Evolutionary conservation across 2,329 filamentous ascomycete genomes (phyloP), one percentile per base, ranked within the genome.

Genomic region (Pseudogymnoascus sp.): DNA sequence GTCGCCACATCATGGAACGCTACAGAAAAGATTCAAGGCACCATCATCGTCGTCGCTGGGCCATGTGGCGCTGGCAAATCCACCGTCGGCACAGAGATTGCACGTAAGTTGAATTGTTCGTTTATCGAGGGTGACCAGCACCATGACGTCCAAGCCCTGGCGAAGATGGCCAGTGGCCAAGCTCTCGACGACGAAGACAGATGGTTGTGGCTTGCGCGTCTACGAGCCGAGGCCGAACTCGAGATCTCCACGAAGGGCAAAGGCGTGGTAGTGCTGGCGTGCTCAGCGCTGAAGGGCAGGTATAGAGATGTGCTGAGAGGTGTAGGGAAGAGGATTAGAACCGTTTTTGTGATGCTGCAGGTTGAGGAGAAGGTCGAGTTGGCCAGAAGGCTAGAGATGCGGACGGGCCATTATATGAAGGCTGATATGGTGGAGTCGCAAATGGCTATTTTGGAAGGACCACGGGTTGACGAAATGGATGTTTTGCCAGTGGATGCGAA

Each of bases 41-140:
- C 69, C 3, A 69, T 74, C 2, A 66, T 78, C 13, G 62, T 79
- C 4, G 66, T 78, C 14, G 73, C 75, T 4, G 77, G 78, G 0
- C 77, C 77, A 3, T 77, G 76, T 62, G 77, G 77, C 3, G 75
- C 74, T n/a, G 77, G 77, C 2, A 79, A 79, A 67, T 74, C 76
- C 0, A 79, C 76, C 0, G 62, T 79, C 0, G 75, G 73, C 1
- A 64, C 66, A n/a, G 66, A 70, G 1, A 61, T 79, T n/a, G 71
- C 74, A 0, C 57, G 67, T 0, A 68, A 54, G 7, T 66, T 78
- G 0, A 63, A 68, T 13, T 68, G 71, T 2, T 73, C 77, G 0
- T 77, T 74, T 65, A 73, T 79, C n/a, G 77, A 79, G 66, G 78
- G 77, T 3, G 77, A 79, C 61, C 70, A 70, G 2, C 67, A 78